These are phyloP conservation scores for Suhomyces wounanorum DNA, from an alignment of 1,139 yeast species.

Conservation along the genomic window DNA sequence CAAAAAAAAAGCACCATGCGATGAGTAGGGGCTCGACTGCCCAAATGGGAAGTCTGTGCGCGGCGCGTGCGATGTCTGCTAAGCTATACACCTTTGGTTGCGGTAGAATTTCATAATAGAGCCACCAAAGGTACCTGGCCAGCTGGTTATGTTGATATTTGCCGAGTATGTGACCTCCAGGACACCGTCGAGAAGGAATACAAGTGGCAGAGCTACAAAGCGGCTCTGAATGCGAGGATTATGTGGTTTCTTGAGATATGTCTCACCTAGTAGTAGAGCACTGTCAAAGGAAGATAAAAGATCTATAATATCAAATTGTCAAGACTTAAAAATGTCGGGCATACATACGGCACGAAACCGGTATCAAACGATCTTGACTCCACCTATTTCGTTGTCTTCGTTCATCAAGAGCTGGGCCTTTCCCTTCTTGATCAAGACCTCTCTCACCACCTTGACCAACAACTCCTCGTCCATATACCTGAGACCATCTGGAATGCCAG, in stretches of 20 bases:
- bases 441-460: conserved; percentile 54
- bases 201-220: background rate
- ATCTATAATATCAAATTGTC: background rate
- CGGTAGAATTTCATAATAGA: background rate
- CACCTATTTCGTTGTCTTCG: conserved; percentile 59
- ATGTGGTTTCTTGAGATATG: background rate
- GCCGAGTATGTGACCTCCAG: background rate
- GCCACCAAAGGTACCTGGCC: conserved; percentile 16
- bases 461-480: conserved; percentile 61
- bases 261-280: background rate
- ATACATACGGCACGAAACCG: background rate
- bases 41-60: conserved; percentile 23
- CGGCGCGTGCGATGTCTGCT: conserved; percentile 22
- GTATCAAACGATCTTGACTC: conserved; percentile 59
- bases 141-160: conserved; percentile 14
- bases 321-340: background rate
- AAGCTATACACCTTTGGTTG: conserved; percentile 29
- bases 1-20: conserved; percentile 6
- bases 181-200: background rate
- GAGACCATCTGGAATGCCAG: conserved; percentile 57
- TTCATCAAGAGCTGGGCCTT: conserved; percentile 66
- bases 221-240: background rate
- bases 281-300: background rate
- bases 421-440: conserved; percentile 63
- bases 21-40: conserved; percentile 25